phyloP scores from a whole-genome alignment of 192 early-diverging fungal species.

The Coemansia sp. region DNA sequence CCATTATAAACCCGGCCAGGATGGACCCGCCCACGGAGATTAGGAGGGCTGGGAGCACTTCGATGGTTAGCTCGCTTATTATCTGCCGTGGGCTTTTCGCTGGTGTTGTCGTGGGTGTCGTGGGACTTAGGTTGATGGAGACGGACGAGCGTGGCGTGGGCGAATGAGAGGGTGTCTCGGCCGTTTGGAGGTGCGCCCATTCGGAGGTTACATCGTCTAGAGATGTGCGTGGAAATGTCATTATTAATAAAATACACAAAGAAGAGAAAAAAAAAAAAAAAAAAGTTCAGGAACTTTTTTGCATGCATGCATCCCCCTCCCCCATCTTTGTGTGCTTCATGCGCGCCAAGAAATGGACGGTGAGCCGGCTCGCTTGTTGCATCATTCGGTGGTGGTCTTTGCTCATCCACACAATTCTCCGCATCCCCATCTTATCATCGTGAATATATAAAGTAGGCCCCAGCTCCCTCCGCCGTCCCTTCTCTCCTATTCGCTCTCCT shows the following conservation, averaged over 20 bases:
- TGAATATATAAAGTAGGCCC: not conserved
- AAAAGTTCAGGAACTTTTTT: not conserved
- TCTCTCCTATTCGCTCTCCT: not conserved
- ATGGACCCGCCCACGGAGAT: constrained; percentile 70
- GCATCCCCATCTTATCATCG: not conserved
- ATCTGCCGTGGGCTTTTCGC: constrained; percentile 20
- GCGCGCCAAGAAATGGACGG: too few relatives aligned
- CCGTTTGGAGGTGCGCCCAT: not conserved
- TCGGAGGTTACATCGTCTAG: not conserved
- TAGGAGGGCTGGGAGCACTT: constrained; percentile 65
- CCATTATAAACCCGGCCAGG: constrained; percentile 69
- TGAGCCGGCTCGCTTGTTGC: not conserved
- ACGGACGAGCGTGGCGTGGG: not conserved
- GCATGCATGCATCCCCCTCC: not conserved
- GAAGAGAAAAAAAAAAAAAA: not conserved
- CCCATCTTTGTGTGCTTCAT: too few relatives aligned
- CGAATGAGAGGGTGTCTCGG: not conserved
- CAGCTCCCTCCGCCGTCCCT: not conserved
- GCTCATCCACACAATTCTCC: not conserved
- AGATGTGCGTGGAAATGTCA: not conserved
- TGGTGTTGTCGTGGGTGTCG: not conserved
- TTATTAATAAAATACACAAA: constrained; percentile 1
- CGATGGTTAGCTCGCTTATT: constrained; percentile 34
- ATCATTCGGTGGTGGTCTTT: not conserved
- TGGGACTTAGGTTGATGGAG: not conserved